A percentile compares a stretch with the other conserved stretches of the same genome.
Conservation (phyloP, 345 rosid species). For the Corchorus capsularis region DNA sequence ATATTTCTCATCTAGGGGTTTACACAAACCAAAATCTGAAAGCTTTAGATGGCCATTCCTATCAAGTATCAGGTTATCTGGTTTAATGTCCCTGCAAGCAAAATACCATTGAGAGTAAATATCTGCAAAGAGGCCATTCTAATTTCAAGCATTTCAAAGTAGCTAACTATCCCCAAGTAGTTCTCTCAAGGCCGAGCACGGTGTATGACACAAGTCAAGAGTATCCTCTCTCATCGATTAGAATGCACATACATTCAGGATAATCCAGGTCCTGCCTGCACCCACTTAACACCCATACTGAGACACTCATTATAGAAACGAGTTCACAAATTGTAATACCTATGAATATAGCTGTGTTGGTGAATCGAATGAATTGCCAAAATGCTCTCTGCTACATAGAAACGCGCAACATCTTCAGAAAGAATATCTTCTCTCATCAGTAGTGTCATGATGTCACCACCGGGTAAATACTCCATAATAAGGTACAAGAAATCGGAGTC, state of each 20-base stretch:
- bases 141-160: background rate
- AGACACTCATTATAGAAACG: background rate
- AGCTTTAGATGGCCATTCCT: conserved; percentile 96
- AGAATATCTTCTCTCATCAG: conserved; percentile 97
- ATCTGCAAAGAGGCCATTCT: conserved; percentile 11
- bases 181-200: background rate
- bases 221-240: background rate
- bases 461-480: conserved; percentile 97
- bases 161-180: background rate
- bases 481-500: conserved; percentile 93
- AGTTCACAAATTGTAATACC: conserved; percentile 40
- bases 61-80: conserved; percentile 94
- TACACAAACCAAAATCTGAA: conserved; percentile 98
- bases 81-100: conserved; percentile 88
- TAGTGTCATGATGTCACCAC: conserved; percentile 98
- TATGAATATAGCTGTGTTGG: conserved; percentile 80
- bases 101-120: conserved; percentile 26
- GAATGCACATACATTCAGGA: background rate
- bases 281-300: background rate
- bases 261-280: conserved; percentile 10
- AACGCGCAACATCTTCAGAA: conserved; percentile 87
- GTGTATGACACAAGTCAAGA: background rate
- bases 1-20: conserved; percentile 92
- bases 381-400: conserved; percentile 90
- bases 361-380: conserved; percentile 88